Evolutionary conservation across 192 early-diverging fungal species (phyloP), one percentile per base, ranked within the genome.

Genomic region (Powellomyces hirtus): DNA sequence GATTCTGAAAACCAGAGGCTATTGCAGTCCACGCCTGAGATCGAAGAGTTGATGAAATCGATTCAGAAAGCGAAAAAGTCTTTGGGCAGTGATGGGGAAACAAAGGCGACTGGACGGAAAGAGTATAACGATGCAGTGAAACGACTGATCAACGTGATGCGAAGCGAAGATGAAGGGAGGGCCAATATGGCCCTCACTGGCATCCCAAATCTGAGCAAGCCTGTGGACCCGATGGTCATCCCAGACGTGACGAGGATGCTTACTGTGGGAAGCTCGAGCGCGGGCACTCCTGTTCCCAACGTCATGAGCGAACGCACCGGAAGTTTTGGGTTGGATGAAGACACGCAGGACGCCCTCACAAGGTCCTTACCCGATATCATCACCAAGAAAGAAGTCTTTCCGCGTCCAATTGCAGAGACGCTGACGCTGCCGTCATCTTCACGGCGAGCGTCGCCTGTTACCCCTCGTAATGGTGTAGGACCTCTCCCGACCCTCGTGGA

Each of bases 91-190:
- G 46, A 49, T 3, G 46, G 46, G 27, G 20, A 56, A 34, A 29
- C 33, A 22, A 34, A 56, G 53, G 40, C 10, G 11, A 13, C 40
- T 10, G n/a, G 40, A 42, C 53, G 62, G 18, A 53, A 16, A 27
- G 62, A 64, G 30, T 64, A 64, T 22, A 45, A 18, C 13, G 62
- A 46, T 24, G 7, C 51, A 20, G 46, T 64, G 45, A 64, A 51
- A 34, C 27, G 26, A 14, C 45, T 64, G 22, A 64, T 64, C n/a
- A 29, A 45, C 24, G 44, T 33, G 10, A 64, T 64, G 62, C 62
- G 62, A 29, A 45, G 44, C 29, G 46, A 64, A 14, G 46, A 51
- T 49, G 62, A 64, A n/a, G 36, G 29, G 5, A 56, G 10, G 40
- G 40, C 10, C 40, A 42, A n/a, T 42, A 42, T n/a, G n/a, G 40